Base-by-base conservation (phyloP, 768 basidiomycete species). In the Mycena filopes region DNA sequence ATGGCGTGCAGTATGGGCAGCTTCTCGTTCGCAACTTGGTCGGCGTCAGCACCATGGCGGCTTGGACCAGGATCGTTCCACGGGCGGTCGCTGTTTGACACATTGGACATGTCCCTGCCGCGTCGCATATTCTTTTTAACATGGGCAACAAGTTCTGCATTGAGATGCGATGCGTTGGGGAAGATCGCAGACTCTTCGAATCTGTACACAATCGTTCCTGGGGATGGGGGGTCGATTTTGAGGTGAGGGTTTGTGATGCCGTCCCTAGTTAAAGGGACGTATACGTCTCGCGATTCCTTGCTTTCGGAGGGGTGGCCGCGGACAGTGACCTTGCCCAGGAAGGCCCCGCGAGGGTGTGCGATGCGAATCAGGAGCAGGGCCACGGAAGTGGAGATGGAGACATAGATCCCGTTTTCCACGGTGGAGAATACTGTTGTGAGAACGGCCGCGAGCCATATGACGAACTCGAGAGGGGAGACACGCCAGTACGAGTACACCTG, bases 41-140 rank as follows among this genome's bases (percentile, higher is more conserved):
- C 87, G 26, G 79, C 83, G 0, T 72, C 80, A 0, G 77, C 78
- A 6, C 81, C 79, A 16, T 83, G 82, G 20, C 83, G 81, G 53
- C 76, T 71, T 21, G 93, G 92, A 28, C 94, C 94, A 12, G 93
- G 89, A 71, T 98, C 96, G 74, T 99, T 99, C 97, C 97, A 99
- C 15, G 94, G 86, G 45, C 96, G 87, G 74, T 97, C 95, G 65
- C 84, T 82, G 47, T 87, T 77, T 60, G 78, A 84, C 66, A 94
- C 81, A n/a, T 78, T 72, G 55, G 83, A 82, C 76, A 92, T 82
- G 75, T 96, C 92, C 71, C 83, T 86, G 23, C 94, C 95, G 54
- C 92, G 86, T 33, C 88, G 85, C 72, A 91, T 94, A 71, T 89
- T 83, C 58, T 78, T 79, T 78, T 92, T 95, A 67, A 98, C 93